Conservation (phyloP, 1,139 yeast species). For the Pichia sp. region DNA sequence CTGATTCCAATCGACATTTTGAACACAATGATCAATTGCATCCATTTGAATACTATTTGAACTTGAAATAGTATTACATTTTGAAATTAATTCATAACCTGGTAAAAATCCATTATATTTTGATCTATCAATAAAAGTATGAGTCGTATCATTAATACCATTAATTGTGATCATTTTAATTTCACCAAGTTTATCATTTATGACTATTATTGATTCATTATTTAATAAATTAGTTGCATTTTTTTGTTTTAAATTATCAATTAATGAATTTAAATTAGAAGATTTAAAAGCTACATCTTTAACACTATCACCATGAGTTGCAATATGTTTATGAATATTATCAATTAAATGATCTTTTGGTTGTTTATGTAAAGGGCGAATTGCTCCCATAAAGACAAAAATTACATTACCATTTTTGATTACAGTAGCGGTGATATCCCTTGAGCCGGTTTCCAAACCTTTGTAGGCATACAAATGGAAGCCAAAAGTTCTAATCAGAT, state of each 20-base stretch:
- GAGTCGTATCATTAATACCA: constrained; percentile 61
- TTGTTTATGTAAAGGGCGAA: constrained; percentile 20
- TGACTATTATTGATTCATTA: constrained; percentile 39
- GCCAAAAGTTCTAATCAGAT: constrained; percentile 53
- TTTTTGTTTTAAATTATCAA: constrained; percentile 1
- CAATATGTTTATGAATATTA: constrained; percentile 43
- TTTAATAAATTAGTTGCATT: constrained; percentile 18
- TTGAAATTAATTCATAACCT: constrained; percentile 26
- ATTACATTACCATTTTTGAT: constrained; percentile 53
- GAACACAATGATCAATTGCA: constrained; percentile 71
- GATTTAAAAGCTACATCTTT: constrained; percentile 62
- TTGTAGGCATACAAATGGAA: constrained; percentile 55
- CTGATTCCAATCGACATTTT: constrained; percentile 65
- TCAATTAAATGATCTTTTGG: constrained; percentile 28
- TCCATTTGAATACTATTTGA: constrained; percentile 29
- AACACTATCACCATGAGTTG: constrained; percentile 71
- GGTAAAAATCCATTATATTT: constrained; percentile 55
- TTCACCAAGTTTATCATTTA: constrained; percentile 44
- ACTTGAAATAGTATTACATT: background rate
- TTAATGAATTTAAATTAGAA: constrained; percentile 2
- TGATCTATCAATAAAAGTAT: constrained; percentile 52
- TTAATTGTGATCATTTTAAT: constrained; percentile 50
- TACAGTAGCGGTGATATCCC: constrained; percentile 53
- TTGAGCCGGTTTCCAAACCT: constrained; percentile 65
- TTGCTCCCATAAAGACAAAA: constrained; percentile 42